Evolutionary conservation across 495 filamentous ascomycete genomes (phyloP).

Genomic region (Lasiosphaeris hirsuta): DNA sequence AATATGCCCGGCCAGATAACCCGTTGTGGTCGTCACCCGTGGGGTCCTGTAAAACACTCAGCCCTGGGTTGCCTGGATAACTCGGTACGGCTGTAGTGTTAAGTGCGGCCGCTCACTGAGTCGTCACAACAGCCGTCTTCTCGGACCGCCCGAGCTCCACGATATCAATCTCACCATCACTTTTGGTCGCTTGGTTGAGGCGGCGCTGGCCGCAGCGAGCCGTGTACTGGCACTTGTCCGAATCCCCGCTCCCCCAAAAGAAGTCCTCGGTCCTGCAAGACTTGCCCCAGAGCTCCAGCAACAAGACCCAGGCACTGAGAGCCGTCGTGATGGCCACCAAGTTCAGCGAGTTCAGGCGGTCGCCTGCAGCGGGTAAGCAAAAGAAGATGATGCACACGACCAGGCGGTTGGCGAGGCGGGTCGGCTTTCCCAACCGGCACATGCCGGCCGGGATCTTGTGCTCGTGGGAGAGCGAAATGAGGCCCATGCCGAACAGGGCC

Average conservation of each 20-base stretch:
- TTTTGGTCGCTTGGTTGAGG: constrained; percentile 32
- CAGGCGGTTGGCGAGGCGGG: constrained; percentile 45
- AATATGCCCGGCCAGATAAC: too few relatives aligned
- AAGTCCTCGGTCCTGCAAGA: constrained; percentile 45
- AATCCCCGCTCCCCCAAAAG: constrained; percentile 15
- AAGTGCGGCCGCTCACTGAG: neutral
- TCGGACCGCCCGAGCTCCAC: constrained; percentile 36
- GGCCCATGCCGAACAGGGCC: constrained; percentile 47
- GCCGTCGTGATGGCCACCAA: constrained; percentile 49
- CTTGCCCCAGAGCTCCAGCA: constrained; percentile 50
- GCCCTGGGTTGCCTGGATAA: too few relatives aligned
- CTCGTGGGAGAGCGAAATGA: constrained; percentile 25
- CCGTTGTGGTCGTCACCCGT: too few relatives aligned
- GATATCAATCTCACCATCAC: constrained; percentile 29
- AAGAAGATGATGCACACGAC: constrained; percentile 46
- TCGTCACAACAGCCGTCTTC: constrained; percentile 14
- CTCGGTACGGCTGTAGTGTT: too few relatives aligned
- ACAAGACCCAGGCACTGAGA: constrained; percentile 43
- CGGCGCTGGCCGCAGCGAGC: constrained; percentile 34
- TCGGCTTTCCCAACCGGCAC: constrained; percentile 45
- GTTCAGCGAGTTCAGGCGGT: constrained; percentile 42
- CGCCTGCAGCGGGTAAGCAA: constrained; percentile 43
- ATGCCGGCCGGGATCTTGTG: constrained; percentile 28
- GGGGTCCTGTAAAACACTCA: too few relatives aligned
- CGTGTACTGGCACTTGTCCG: constrained; percentile 27